Evolutionary conservation across 2,329 filamentous ascomycete species (phyloP).

Genomic region (Cryphonectria nitschkei): DNA sequence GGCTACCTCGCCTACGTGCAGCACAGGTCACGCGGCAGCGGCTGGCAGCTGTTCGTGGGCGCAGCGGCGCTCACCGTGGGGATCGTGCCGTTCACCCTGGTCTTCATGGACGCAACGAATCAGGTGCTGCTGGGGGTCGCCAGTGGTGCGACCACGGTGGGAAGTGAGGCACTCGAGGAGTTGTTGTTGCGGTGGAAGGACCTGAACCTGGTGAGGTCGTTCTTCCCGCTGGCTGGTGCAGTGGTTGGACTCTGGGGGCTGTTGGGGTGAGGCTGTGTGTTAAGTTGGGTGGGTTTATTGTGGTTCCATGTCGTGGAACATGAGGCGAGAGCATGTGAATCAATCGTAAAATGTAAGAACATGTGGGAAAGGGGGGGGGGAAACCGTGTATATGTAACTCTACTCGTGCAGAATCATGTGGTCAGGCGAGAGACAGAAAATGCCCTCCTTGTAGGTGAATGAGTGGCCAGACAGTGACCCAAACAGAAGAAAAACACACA

Average conservation of each 20-base stretch:
- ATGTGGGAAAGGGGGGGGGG: background rate
- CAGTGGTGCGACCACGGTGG: slow-evolving; percentile 31
- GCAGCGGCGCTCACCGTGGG: slow-evolving; percentile 40
- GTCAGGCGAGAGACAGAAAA: background rate
- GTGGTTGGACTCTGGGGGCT: slow-evolving; percentile 37
- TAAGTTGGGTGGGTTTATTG: background rate
- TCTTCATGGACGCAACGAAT: slow-evolving; percentile 44
- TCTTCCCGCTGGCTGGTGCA: slow-evolving; percentile 37
- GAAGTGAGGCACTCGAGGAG: slow-evolving; percentile 32
- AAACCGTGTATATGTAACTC: no score
- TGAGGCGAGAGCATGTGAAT: background rate
- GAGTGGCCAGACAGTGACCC: background rate
- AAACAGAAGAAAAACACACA: background rate
- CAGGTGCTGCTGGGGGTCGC: slow-evolving; percentile 35
- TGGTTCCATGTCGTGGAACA: background rate
- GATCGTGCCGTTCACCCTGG: slow-evolving; percentile 47
- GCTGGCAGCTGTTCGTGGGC: slow-evolving; percentile 41
- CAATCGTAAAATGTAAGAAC: background rate
- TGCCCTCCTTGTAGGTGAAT: background rate
- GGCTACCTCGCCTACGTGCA: slow-evolving; percentile 43
- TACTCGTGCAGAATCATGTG: background rate
- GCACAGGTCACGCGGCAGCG: slow-evolving; percentile 30
- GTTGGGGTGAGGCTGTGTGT: slow-evolving; percentile 7
- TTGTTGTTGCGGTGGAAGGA: slow-evolving; percentile 36
- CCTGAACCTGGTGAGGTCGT: slow-evolving; percentile 34